Evolutionary conservation across 768 basidiomycete species (phyloP), one percentile per base, ranked within the genome.

Genomic region (Phanerochaete sordida): DNA sequence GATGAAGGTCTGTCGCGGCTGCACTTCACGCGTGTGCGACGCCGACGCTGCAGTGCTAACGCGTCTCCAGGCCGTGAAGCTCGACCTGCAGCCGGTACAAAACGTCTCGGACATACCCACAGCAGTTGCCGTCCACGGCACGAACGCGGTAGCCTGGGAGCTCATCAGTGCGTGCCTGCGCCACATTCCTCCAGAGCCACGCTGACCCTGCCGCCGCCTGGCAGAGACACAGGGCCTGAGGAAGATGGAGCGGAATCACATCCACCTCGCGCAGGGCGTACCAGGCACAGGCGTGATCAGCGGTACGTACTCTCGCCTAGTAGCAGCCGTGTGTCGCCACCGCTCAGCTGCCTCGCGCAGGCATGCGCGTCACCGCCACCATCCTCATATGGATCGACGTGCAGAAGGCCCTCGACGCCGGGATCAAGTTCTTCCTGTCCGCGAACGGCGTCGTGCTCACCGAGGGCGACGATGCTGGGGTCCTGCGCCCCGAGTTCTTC

Each of bases 391-490:
- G 87, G 67, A 79, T 98, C 60, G 79, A 95, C 63, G 76, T 95
- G 3, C 77, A 82, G 56, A 86, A 83, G 63, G 90, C 88, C 0
- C 73, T 91, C 48, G 79, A 82, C 26, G 81, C 81, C 1, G 91
- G 90, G 1, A 77, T 91, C 71, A 77, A 80, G 56, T 91, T 98
- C 60, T 87, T 83, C 72, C 72, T 93, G 1, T 95, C 93, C 1
- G 77, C 83, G 2, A 98, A 98, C 63, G 93, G 92, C 1, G 95
- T 98, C 21, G 81, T 98, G 12, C 81, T 98, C 1, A 93, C 92
- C 0, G 86, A 85, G 52, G 96, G 96, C 0, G 77, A 93, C 60
- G 77, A 77, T 44, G 66, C 69, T 2, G 93, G 94, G 0, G 77
- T 83, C 57, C 68, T 96, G 13, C 67, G 73, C 1, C 79, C 84